Percentiles rank a stretch among this genome's conserved stretches.
Conservation (phyloP, 331 rosid species). For the Prunus yedoensis region DNA sequence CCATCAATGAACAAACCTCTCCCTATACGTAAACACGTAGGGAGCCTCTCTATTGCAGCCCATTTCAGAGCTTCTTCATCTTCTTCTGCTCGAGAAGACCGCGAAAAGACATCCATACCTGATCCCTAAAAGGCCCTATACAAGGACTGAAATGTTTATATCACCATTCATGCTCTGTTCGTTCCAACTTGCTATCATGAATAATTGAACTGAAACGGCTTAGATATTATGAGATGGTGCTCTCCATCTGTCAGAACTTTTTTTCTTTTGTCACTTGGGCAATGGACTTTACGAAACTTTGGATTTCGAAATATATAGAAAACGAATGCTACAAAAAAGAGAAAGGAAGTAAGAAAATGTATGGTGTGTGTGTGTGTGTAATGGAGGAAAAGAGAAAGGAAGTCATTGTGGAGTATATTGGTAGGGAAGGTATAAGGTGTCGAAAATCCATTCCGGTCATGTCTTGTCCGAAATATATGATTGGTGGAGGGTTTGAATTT, state of each 20-base stretch:
- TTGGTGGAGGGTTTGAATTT: not conserved
- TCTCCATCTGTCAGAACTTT: not conserved
- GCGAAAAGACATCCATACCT: constrained; percentile 48
- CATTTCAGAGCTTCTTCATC: constrained; percentile 81
- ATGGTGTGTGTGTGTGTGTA: not conserved
- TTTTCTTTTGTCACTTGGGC: not conserved
- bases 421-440: not conserved
- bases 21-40: constrained; percentile 56
- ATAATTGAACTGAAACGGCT: not conserved
- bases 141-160: not conserved
- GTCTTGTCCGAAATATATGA: not conserved
- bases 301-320: not conserved
- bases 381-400: not conserved
- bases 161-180: constrained; percentile 4
- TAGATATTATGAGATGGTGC: not conserved
- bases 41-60: constrained; percentile 82
- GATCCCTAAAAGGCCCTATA: not conserved
- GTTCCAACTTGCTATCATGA: not conserved
- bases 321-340: too few species aligned
- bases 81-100: constrained; percentile 49
- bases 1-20: constrained; percentile 48
- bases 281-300: not conserved
- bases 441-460: not conserved
- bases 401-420: not conserved
- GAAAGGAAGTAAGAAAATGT: too few species aligned